Percentiles rank a stretch among this genome's conserved stretches.
Conservation (phyloP, 495 filamentous ascomycete species). For the Xeromyces bisporus region DNA sequence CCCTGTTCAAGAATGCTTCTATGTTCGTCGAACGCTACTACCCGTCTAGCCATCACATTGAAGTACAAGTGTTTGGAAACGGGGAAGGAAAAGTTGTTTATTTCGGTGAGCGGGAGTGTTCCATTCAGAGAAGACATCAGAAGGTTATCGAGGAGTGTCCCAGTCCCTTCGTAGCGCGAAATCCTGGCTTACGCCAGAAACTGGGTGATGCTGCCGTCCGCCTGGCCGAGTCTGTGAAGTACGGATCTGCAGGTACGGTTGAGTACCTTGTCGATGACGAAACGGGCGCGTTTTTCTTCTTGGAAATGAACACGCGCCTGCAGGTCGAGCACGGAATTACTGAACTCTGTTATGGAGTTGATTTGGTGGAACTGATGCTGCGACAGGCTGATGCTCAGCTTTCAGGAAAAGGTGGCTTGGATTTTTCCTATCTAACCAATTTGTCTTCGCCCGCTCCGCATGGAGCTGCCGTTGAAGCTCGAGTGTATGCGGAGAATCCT, state of each 20-base stretch:
- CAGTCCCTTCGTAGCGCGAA: conserved; percentile 30
- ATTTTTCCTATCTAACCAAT: conserved; percentile 12
- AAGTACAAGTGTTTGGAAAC: conserved; percentile 32
- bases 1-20: conserved; percentile 28
- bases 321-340: conserved; percentile 55
- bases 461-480: conserved; percentile 39
- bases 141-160: conserved; percentile 41
- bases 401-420: conserved; percentile 23
- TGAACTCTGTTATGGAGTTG: conserved; percentile 40
- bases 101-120: conserved; percentile 31
- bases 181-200: conserved; percentile 26
- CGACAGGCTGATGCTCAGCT: conserved; percentile 33
- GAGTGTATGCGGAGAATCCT: conserved; percentile 47
- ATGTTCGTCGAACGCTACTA: conserved; percentile 31
- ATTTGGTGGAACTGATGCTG: conserved; percentile 40
- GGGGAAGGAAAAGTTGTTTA: conserved; percentile 22
- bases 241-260: conserved; percentile 42
- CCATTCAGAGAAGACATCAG: conserved; percentile 33
- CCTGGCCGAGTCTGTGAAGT: conserved; percentile 35
- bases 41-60: conserved; percentile 26
- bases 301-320: conserved; percentile 52
- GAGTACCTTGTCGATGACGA: conserved; percentile 48
- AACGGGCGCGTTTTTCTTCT: conserved; percentile 42
- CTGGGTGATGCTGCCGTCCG: conserved; percentile 34
- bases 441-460: conserved; percentile 17